Conservation (phyloP, 2,329 filamentous ascomycete genomes). For the Xylaria arbuscula region DNA sequence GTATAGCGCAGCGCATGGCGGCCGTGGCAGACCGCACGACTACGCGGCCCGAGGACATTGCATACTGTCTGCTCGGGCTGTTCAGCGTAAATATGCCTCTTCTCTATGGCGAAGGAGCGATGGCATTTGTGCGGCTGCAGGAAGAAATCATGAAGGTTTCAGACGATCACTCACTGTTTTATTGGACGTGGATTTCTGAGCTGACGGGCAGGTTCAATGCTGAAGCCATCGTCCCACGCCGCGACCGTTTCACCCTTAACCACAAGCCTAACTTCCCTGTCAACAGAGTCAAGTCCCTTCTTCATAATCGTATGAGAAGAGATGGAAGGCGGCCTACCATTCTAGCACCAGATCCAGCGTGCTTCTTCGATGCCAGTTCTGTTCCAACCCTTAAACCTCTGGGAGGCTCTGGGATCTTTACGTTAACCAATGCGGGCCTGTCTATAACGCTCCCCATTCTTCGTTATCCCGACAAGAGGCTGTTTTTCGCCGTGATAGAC, state of each 20-base stretch:
- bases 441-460: constrained; percentile 25
- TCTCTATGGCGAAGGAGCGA: constrained; percentile 26
- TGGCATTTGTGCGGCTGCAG: constrained; percentile 30
- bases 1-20: constrained; percentile 31
- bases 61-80: constrained; percentile 30
- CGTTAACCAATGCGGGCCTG: constrained; percentile 26
- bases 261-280: constrained; percentile 17
- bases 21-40: constrained; percentile 30
- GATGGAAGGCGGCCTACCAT: constrained; percentile 17
- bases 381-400: constrained; percentile 17
- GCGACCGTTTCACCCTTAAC: background rate
- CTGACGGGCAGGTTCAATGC: background rate
- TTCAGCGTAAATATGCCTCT: constrained; percentile 31
- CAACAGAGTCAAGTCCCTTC: constrained; percentile 5
- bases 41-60: constrained; percentile 28
- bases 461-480: constrained; percentile 5
- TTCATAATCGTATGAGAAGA: constrained; percentile 12
- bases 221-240: background rate
- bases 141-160: constrained; percentile 31
- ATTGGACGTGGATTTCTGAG: constrained; percentile 26
- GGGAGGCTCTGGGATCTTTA: constrained; percentile 20
- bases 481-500: constrained; percentile 22
- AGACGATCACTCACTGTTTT: constrained; percentile 29
- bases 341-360: constrained; percentile 23
- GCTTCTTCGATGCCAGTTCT: constrained; percentile 23